Evolutionary conservation across 257 asterid genomes (phyloP).

Genomic region (Ehretia macrophylla): DNA sequence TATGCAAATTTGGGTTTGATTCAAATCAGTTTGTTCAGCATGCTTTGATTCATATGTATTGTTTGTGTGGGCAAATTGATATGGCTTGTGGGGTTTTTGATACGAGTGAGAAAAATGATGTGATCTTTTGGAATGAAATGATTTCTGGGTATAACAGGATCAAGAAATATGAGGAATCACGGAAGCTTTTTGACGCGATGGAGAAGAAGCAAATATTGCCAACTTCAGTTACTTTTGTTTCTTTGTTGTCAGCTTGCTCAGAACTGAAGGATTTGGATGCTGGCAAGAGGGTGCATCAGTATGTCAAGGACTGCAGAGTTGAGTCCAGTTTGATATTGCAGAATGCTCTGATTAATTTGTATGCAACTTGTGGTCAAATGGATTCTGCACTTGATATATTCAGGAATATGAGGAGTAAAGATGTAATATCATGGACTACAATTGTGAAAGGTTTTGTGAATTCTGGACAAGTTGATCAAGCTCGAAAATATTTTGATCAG

Average conservation of each 20-base stretch:
- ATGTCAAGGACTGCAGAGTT: conserved; percentile 16
- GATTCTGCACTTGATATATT: conserved; percentile 23
- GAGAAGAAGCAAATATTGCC: conserved; percentile 24
- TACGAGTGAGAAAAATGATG: conserved; percentile 16
- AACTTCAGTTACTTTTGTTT: conserved; percentile 23
- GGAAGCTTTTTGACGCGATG: conserved; percentile 18
- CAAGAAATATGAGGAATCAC: conserved; percentile 19
- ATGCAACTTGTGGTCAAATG: conserved; percentile 24
- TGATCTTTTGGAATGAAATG: conserved; percentile 26
- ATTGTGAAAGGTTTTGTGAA: conserved; percentile 23
- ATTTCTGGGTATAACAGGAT: conserved; percentile 25
- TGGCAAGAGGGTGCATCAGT: conserved; percentile 21
- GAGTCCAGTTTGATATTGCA: conserved; percentile 19
- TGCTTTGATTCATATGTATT: conserved; percentile 23
- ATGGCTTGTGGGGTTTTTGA: conserved; percentile 28
- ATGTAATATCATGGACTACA: conserved; percentile 30
- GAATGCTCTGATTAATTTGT: conserved; percentile 22
- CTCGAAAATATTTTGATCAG: conserved; percentile 24
- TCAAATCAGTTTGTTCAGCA: conserved; percentile 23
- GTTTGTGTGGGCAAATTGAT: conserved; percentile 15
- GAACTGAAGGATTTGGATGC: conserved; percentile 26
- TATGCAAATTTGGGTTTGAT: conserved; percentile 29
- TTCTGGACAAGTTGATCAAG: conserved; percentile 22
- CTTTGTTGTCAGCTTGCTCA: conserved; percentile 24
- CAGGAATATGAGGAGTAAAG: conserved; percentile 18